These are phyloP conservation scores for Trifolium dubium DNA, from an alignment of 306 rosid genomes.

Conservation along the genomic window DNA sequence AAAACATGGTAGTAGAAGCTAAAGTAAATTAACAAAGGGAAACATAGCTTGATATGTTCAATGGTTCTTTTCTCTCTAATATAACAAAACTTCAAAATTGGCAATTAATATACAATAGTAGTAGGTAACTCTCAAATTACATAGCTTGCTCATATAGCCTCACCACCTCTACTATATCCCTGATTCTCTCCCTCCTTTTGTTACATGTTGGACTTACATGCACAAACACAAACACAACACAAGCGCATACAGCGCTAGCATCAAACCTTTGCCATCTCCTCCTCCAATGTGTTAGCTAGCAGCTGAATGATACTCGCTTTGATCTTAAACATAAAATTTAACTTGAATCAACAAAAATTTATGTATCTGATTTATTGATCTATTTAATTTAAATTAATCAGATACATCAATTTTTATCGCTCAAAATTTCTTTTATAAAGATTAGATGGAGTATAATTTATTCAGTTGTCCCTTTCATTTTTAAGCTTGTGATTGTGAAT, in stretches of 20 bases:
- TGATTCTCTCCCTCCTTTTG: not conserved
- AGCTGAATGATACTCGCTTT: too few relatives aligned
- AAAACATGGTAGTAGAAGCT: too few relatives aligned
- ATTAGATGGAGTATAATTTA: too few relatives aligned
- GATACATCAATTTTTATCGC: not conserved
- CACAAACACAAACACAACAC: not conserved
- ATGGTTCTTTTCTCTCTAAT: not conserved
- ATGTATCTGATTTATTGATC: too few relatives aligned
- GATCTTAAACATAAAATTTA: too few relatives aligned
- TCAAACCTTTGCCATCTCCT: not conserved
- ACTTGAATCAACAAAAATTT: too few relatives aligned
- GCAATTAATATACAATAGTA: not conserved
- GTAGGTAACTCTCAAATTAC: not conserved
- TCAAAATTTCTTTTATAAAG: too few relatives aligned
- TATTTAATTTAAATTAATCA: not conserved
- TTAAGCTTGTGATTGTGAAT: not conserved
- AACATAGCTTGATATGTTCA: not conserved
- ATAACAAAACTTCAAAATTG: slow-evolving; percentile 34
- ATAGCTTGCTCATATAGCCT: not conserved
- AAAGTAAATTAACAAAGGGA: not conserved
- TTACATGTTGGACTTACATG: slow-evolving; percentile 30
- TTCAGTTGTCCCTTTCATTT: not conserved
- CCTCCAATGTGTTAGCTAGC: not conserved
- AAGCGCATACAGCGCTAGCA: too few relatives aligned
- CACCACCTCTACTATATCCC: not conserved